A percentile compares a stretch with the other conserved stretches of the same genome.
phyloP scores from a whole-genome alignment of 2,329 filamentous ascomycete genomes.

The Pezicula neosporulosa region DNA sequence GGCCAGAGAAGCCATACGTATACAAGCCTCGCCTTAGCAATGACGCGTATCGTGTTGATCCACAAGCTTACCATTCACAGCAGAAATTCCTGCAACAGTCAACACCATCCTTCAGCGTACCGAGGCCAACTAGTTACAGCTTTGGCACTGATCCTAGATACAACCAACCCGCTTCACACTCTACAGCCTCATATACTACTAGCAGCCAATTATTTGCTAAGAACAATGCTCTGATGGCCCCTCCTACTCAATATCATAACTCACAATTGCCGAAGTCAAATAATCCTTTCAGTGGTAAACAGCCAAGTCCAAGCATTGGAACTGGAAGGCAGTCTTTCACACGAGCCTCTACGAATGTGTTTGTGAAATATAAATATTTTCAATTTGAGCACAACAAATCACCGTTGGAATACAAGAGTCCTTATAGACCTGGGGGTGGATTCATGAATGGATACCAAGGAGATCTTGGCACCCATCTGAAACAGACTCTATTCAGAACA shows the following conservation, averaged over 20 bases:
- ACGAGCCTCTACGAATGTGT: constrained; percentile 16
- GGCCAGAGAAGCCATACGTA: constrained; percentile 45
- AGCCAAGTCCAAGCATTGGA: constrained; percentile 5
- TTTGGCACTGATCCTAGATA: constrained; percentile 29
- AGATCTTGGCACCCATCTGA: constrained; percentile 22
- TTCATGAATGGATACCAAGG: constrained; percentile 61
- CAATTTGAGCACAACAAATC: constrained; percentile 58
- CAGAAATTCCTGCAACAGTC: constrained; percentile 28
- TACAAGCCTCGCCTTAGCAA: constrained; percentile 42
- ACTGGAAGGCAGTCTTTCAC: background rate
- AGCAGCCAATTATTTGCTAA: background rate
- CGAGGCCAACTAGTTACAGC: constrained; percentile 12
- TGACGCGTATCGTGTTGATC: constrained; percentile 25
- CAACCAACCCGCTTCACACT: background rate
- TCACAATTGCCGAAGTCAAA: constrained; percentile 11
- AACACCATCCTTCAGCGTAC: constrained; percentile 8
- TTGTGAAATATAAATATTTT: constrained; percentile 45
- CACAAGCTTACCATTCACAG: constrained; percentile 28
- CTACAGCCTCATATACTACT: background rate
- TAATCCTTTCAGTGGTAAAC: constrained; percentile 21
- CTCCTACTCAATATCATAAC: constrained; percentile 2
- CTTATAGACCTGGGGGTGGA: constrained; percentile 52
- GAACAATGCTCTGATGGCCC: background rate
- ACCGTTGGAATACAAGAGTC: constrained; percentile 53
- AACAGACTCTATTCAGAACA: constrained; percentile 23